A percentile compares a stretch with the other conserved stretches of the same genome.
These are phyloP conservation scores for Dacryopinax spathularia DNA, from an alignment of 768 basidiomycete species.

Conservation along the genomic window DNA sequence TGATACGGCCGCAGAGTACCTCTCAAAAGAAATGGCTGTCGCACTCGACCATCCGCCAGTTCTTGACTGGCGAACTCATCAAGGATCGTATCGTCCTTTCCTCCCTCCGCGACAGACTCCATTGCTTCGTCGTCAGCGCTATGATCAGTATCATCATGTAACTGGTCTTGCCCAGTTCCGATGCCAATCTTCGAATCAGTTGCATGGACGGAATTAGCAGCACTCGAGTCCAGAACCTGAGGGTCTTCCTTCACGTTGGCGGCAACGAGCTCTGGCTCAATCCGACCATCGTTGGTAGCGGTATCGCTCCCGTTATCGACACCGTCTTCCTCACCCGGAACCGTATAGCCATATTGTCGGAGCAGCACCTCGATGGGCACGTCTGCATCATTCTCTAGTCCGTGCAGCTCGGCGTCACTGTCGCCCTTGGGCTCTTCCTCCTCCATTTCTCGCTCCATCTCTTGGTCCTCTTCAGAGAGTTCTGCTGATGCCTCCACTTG, in stretches of 20 bases:
- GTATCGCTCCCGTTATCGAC: background rate
- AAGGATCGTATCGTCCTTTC: no score
- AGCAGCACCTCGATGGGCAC: constrained; percentile 30
- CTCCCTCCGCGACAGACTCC: no score
- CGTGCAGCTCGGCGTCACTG: constrained; percentile 26
- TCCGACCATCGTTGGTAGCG: background rate
- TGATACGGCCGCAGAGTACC: constrained; percentile 32
- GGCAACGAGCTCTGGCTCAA: background rate
- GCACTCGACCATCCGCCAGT: constrained; percentile 12
- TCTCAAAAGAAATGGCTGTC: constrained; percentile 29
- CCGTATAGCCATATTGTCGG: constrained; percentile 24
- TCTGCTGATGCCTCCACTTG: constrained; percentile 18
- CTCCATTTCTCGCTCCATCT: constrained; percentile 26
- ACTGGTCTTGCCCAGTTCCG: constrained; percentile 19
- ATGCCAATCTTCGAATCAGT: constrained; percentile 23
- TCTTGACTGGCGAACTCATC: no score
- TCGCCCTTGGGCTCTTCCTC: constrained; percentile 31
- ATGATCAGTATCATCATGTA: constrained; percentile 17
- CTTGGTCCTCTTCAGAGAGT: constrained; percentile 24
- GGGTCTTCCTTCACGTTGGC: background rate
- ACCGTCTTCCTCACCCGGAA: constrained; percentile 6
- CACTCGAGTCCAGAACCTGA: background rate
- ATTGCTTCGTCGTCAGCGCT: constrained; percentile 16
- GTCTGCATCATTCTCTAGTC: constrained; percentile 27
- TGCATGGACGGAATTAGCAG: constrained; percentile 3